Base-by-base conservation (phyloP, 2,329 filamentous ascomycete genomes). In the Daldinia eschscholtzii region DNA sequence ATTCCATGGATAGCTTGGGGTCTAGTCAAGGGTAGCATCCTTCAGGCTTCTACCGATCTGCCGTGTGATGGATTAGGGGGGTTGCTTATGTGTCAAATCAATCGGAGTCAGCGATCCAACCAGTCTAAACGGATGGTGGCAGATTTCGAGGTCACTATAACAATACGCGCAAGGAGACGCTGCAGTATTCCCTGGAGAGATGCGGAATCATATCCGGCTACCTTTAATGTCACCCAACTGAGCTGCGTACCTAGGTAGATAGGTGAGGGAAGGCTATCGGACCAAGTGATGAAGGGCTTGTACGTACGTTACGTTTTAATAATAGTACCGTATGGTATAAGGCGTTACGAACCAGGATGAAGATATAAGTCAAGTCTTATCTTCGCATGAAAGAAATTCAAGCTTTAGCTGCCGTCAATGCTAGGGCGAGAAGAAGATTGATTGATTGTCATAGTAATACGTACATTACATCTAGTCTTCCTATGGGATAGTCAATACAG, bases 31-130 rank as follows among this genome's bases (percentile, higher is more conserved):
- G 58, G 48, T 55, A 62, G 59, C 55, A 69, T 65, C 57, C 67
- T 61, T 65, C 55, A 65, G 55, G 61, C 59, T 57, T 61, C 58
- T 67, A 61, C 64, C 64, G 70, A 72, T 72, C 67, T 72, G 70
- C 67, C 70, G 70, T 72, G 67, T 68, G 67, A 72, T 68, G 70
- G 35, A 64, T 26, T 64, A 55, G 41, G 63, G 56, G 56, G 52
- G 42, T 44, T 63, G 61, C 48, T 68, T 61, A 70, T 71, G 69
- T 67, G 61, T 65, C 39, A 59, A 65, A 56, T 65, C 67, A 70
- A 71, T 67, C 41, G 52, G 56, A 52, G 62, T 64, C 58, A 64
- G 44, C 63, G 26, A 56, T 55, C 61, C 33, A 55, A 55, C 33
- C 44, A 68, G 39, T 26, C 18, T 64, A 41, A 61, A 57, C 58